Base-by-base conservation (phyloP, 257 asterid genomes). In the Nicotiana attenuata region DNA sequence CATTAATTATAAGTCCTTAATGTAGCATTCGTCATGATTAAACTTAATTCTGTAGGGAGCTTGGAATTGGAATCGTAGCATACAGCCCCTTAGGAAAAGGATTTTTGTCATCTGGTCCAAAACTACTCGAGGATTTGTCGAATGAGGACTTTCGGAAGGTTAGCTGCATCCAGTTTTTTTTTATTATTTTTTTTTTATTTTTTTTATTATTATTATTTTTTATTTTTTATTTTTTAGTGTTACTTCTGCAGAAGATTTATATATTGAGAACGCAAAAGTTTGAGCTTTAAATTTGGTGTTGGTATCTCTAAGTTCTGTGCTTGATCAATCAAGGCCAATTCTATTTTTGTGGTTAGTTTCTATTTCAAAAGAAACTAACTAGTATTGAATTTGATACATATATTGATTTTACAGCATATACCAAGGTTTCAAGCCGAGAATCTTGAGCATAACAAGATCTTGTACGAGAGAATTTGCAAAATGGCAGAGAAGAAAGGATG, bases 51-150 rank as follows among this genome's bases (percentile, higher is more conserved):
- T 75, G 16, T 33, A 86, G 88, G 77, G 85, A 86, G 52, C 85
- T 86, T 17, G 89, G 89, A 22, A 86, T 86, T n/a, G 89, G 89
- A 29, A 82, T 84, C 20, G 87, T 86, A 8, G 76, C 85, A n/a
- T 86, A 77, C 81, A 84, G 87, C 65, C 89, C 89, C 45, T 55
- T 86, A 57, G 87, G 89, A 14, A 69, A 76, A 19, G 87, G 89
- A 3, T 86, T 86, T 81, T 79, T 84, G 38, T 64, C 85, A 63
- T 77, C 89, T 0, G 85, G 89, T 73, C 81, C 87, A 60, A 81
- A 83, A 64, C 56, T 77, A 3, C 31, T 77, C 19, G 82, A 81
- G 60, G 75, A 65, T 45, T 63, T 84, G 78, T 38, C 77, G 15
- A 26, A 69, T 29, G 78, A 66, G 15, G 89, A 86, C 82, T 86